Conservation (phyloP, 2,329 filamentous ascomycete species). For the Clarireedia paspali region DNA sequence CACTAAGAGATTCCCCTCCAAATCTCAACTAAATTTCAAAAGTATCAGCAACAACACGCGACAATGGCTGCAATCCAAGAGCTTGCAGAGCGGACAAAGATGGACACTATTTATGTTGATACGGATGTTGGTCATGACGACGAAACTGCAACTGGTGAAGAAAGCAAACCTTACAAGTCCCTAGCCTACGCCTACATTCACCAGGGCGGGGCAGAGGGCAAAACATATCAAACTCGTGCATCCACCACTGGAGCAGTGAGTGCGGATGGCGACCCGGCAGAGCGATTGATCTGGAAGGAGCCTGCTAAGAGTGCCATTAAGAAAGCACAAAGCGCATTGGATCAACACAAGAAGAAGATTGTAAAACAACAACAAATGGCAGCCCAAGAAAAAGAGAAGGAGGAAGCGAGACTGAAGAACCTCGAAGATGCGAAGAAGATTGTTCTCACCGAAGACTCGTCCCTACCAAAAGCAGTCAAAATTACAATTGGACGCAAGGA, state of each 20-base stretch:
- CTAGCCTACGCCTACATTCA: slow-evolving; percentile 71
- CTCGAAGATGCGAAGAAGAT: slow-evolving; percentile 81
- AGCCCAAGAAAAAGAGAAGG: slow-evolving; percentile 64
- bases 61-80: slow-evolving; percentile 35
- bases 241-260: slow-evolving; percentile 53
- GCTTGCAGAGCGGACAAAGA: slow-evolving; percentile 43
- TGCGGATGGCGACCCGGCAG: slow-evolving; percentile 55
- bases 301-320: slow-evolving; percentile 79
- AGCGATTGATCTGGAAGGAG: slow-evolving; percentile 67
- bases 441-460: slow-evolving; percentile 58
- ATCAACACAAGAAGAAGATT: slow-evolving; percentile 76
- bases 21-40: neutral
- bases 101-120: slow-evolving; percentile 63
- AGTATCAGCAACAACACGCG: neutral
- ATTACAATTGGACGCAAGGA: slow-evolving; percentile 71
- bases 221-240: slow-evolving; percentile 61
- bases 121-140: slow-evolving; percentile 71
- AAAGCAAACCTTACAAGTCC: slow-evolving; percentile 73
- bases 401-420: slow-evolving; percentile 58
- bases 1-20: slow-evolving; percentile 3
- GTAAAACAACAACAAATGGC: slow-evolving; percentile 68
- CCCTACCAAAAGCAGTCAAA: slow-evolving; percentile 64
- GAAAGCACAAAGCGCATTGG: slow-evolving; percentile 69
- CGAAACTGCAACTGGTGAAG: slow-evolving; percentile 55
- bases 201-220: slow-evolving; percentile 43